Conservation (phyloP, 2,329 filamentous ascomycete genomes). For the Colletotrichum sidae region DNA sequence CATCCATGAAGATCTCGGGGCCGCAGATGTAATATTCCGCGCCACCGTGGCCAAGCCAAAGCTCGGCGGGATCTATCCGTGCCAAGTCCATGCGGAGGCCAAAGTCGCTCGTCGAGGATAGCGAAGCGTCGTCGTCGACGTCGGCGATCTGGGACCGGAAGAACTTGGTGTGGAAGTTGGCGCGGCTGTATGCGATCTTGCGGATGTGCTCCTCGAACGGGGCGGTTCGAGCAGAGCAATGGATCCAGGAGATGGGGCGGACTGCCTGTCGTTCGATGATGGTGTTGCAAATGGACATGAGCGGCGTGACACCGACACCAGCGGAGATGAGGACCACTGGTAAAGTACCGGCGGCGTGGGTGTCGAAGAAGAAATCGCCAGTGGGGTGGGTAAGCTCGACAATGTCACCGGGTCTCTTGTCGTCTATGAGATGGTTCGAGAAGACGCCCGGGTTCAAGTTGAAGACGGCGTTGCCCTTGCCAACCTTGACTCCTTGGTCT, state of each 20-base stretch:
- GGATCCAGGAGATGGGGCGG: slow-evolving; percentile 69
- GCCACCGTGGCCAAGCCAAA: slow-evolving; percentile 57
- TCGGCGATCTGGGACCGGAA: slow-evolving; percentile 62
- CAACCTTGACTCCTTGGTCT: slow-evolving; percentile 61
- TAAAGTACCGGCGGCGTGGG: slow-evolving; percentile 48
- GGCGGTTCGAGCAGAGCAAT: slow-evolving; percentile 60
- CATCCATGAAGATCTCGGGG: slow-evolving; percentile 65
- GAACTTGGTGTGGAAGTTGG: slow-evolving; percentile 54
- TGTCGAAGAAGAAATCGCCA: slow-evolving; percentile 70
- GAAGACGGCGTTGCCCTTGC: slow-evolving; percentile 55
- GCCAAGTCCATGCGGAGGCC: slow-evolving; percentile 58
- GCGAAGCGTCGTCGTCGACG: slow-evolving; percentile 53
- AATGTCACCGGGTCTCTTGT: slow-evolving; percentile 69
- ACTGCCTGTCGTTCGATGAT: slow-evolving; percentile 56
- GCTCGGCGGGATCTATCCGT: slow-evolving; percentile 55
- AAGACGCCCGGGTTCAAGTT: slow-evolving; percentile 71
- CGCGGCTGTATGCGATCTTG: slow-evolving; percentile 52
- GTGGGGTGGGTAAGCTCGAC: slow-evolving; percentile 75
- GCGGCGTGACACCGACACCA: slow-evolving; percentile 69
- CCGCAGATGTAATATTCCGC: slow-evolving; percentile 68
- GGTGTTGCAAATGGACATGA: slow-evolving; percentile 71
- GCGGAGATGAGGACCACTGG: slow-evolving; percentile 72
- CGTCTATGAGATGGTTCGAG: slow-evolving; percentile 76
- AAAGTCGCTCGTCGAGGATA: slow-evolving; percentile 57
- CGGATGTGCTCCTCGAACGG: slow-evolving; percentile 67